These are phyloP conservation scores for Thymus mandschuricus DNA, from an alignment of 257 asterid species.

Conservation along the genomic window DNA sequence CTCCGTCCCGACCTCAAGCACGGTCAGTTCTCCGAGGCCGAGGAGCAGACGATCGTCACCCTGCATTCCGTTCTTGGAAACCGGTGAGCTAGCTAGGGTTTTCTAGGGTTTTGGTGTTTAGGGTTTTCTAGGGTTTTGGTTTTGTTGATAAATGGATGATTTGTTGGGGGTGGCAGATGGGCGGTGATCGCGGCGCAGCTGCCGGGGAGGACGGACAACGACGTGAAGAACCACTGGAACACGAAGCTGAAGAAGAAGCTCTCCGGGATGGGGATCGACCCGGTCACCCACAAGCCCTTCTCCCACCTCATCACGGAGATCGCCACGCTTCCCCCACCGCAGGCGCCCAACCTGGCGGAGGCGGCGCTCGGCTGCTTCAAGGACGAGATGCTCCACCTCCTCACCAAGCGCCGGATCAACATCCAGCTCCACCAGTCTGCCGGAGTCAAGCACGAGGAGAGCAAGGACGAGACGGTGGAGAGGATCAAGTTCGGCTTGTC, in stretches of 20 bases:
- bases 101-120: too few species aligned
- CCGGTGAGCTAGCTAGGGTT: slow-evolving; percentile 41
- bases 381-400: slow-evolving; percentile 96
- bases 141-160: too few species aligned
- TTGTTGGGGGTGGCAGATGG: slow-evolving; percentile 54
- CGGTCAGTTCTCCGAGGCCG: slow-evolving; percentile 88
- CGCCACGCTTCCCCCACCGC: slow-evolving; percentile 87
- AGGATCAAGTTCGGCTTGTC: slow-evolving; percentile 64
- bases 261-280: slow-evolving; percentile 96
- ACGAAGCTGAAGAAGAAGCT: slow-evolving; percentile 92
- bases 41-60: slow-evolving; percentile 87
- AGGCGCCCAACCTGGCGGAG: slow-evolving; percentile 88
- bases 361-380: slow-evolving; percentile 96
- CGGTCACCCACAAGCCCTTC: slow-evolving; percentile 94
- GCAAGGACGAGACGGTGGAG: slow-evolving; percentile 50
- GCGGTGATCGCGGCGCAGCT: slow-evolving; percentile 90
- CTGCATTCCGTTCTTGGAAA: slow-evolving; percentile 95
- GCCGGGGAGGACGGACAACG: slow-evolving; percentile 94
- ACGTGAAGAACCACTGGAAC: slow-evolving; percentile 95
- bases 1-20: slow-evolving; percentile 97
- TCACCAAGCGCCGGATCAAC: slow-evolving; percentile 78
- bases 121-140: too few species aligned
- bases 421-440: slow-evolving; percentile 60
- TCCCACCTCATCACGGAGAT: slow-evolving; percentile 90
- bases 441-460: slow-evolving; percentile 51